Evolutionary conservation across 1,284 basidiomycete species (phyloP).

Genomic region (Gymnopus androsaceus): DNA sequence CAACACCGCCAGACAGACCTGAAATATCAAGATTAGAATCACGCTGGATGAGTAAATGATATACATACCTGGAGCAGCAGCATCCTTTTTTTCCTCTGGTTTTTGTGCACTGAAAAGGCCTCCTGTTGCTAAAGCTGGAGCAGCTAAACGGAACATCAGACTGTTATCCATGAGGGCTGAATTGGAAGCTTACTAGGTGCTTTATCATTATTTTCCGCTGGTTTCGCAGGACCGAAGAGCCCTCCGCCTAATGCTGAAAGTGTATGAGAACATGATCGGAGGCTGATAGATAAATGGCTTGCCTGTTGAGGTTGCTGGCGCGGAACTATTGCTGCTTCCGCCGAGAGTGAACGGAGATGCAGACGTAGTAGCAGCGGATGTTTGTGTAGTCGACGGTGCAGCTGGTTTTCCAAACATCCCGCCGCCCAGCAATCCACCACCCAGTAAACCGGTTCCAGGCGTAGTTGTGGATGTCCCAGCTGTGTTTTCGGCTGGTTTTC

Average conservation of each 20-base stretch:
- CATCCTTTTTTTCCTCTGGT: slow-evolving; percentile 45
- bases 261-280: not conserved
- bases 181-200: slow-evolving; percentile 14
- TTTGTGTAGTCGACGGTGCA: slow-evolving; percentile 11
- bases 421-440: slow-evolving; percentile 16
- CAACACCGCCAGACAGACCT: slow-evolving; percentile 5
- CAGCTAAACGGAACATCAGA: slow-evolving; percentile 1
- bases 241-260: slow-evolving; percentile 12
- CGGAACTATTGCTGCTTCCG: slow-evolving; percentile 23
- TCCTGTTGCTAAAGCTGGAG: slow-evolving; percentile 19
- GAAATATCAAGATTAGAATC: not conserved
- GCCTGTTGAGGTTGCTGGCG: slow-evolving; percentile 9
- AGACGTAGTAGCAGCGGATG: slow-evolving; percentile 21
- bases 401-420: slow-evolving; percentile 17
- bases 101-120: slow-evolving; percentile 40
- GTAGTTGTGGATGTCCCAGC: slow-evolving; percentile 9
- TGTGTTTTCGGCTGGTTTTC: slow-evolving; percentile 8
- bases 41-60: not conserved
- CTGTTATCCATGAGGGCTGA: not conserved
- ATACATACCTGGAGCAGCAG: slow-evolving; percentile 18
- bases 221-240: slow-evolving; percentile 29
- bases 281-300: not conserved
- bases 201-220: slow-evolving; percentile 33
- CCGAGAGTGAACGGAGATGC: slow-evolving; percentile 23
- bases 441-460: slow-evolving; percentile 15